phyloP scores from a whole-genome alignment of 306 rosid genomes.

The Dryas drummondii region DNA sequence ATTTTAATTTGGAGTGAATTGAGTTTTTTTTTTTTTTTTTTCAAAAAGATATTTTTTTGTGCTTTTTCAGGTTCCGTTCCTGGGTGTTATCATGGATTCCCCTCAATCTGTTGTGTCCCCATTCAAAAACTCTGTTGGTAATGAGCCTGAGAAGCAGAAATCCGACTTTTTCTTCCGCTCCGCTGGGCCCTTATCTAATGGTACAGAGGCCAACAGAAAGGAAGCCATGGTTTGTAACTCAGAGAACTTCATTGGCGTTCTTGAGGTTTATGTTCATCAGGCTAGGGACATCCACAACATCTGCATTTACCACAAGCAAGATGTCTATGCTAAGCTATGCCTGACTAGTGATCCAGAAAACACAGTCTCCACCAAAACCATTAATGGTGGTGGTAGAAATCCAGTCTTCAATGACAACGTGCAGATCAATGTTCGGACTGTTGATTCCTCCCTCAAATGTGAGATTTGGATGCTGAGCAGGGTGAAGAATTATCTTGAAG shows the following conservation, averaged over 20 bases:
- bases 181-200: slow-evolving; percentile 42
- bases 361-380: slow-evolving; percentile 66
- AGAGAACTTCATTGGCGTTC: slow-evolving; percentile 55
- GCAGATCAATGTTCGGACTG: slow-evolving; percentile 47
- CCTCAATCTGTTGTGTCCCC: slow-evolving; percentile 92
- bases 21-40: background rate
- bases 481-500: slow-evolving; percentile 96
- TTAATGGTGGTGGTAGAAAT: slow-evolving; percentile 95
- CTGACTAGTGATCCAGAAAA: slow-evolving; percentile 63
- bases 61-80: slow-evolving; percentile 36
- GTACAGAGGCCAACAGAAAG: slow-evolving; percentile 47
- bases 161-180: slow-evolving; percentile 18
- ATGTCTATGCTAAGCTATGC: slow-evolving; percentile 87
- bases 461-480: slow-evolving; percentile 98
- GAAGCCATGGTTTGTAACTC: slow-evolving; percentile 29
- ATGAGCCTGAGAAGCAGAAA: slow-evolving; percentile 48
- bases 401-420: slow-evolving; percentile 86
- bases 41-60: slow-evolving; percentile 19
- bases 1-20: slow-evolving; percentile 18
- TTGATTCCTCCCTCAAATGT: slow-evolving; percentile 71
- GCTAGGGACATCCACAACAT: slow-evolving; percentile 95
- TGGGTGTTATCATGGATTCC: slow-evolving; percentile 66
- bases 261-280: slow-evolving; percentile 71
- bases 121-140: slow-evolving; percentile 40
- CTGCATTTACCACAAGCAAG: slow-evolving; percentile 98